Percentiles rank a stretch among this genome's conserved stretches.
Evolutionary conservation across 1,284 basidiomycete genomes (phyloP).

Genomic region (Ceratobasidium sp.): DNA sequence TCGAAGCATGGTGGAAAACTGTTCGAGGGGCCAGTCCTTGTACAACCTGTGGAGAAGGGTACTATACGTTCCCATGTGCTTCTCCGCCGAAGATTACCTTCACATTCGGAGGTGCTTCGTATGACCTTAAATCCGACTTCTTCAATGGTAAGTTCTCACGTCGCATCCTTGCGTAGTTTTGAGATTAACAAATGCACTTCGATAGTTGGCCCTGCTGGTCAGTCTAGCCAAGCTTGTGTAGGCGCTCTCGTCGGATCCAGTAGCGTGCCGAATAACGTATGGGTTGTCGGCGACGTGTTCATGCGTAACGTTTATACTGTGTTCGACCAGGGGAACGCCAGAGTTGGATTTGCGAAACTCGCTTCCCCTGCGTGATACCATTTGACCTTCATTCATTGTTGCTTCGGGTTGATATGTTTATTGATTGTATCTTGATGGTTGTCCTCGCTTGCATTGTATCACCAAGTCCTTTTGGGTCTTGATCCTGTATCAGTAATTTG

Average conservation of each 20-base stretch:
- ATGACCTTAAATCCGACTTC: too few species aligned
- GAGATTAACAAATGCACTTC: not conserved
- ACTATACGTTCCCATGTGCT: constrained; percentile 46
- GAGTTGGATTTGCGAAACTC: constrained; percentile 46
- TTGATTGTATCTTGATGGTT: too few species aligned
- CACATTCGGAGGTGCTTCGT: constrained; percentile 20
- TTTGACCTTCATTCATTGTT: too few species aligned
- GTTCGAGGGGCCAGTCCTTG: constrained; percentile 48
- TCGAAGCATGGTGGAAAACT: constrained; percentile 49
- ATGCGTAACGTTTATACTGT: constrained; percentile 46
- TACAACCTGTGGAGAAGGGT: constrained; percentile 30
- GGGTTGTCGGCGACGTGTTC: constrained; percentile 49
- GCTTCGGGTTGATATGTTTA: too few species aligned
- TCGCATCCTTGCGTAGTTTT: too few species aligned
- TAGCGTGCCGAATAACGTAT: constrained; percentile 28
- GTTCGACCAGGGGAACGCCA: constrained; percentile 45
- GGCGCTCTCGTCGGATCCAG: constrained; percentile 46
- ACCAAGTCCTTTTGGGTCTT: too few species aligned
- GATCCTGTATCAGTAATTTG: too few species aligned
- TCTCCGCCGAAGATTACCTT: constrained; percentile 29
- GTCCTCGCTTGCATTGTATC: too few species aligned
- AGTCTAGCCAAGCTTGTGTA: constrained; percentile 29
- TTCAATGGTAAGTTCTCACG: too few species aligned
- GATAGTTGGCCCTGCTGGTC: constrained; percentile 32
- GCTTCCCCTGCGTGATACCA: too few species aligned